Percentiles rank a stretch among this genome's conserved stretches.
Conservation (phyloP, 805 yeast genomes). For the Yueomyces sp. region DNA sequence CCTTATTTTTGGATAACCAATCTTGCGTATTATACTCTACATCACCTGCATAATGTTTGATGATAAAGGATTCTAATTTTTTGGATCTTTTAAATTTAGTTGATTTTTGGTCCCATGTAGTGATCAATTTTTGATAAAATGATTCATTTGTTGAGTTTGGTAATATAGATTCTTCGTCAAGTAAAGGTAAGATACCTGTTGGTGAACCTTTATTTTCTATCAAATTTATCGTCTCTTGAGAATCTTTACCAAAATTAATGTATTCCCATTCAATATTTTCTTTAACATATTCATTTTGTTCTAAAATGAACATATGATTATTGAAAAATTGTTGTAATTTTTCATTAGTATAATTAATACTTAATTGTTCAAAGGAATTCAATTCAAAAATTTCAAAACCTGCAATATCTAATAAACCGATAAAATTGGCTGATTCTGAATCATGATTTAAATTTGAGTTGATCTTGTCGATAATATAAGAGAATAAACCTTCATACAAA, state of each 20-base stretch:
- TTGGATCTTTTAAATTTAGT: constrained; percentile 60
- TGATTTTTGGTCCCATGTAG: constrained; percentile 43
- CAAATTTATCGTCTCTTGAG: constrained; percentile 87
- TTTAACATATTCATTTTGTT: constrained; percentile 85
- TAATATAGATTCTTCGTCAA: constrained; percentile 91
- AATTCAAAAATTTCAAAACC: constrained; percentile 93
- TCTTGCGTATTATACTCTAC: constrained; percentile 90
- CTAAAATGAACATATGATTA: constrained; percentile 94
- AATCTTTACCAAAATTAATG: constrained; percentile 87
- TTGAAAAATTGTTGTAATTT: constrained; percentile 95
- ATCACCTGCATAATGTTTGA: constrained; percentile 89
- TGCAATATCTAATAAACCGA: constrained; percentile 94
- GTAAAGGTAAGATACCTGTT: constrained; percentile 70
- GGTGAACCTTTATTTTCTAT: constrained; percentile 56
- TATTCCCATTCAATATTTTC: constrained; percentile 96
- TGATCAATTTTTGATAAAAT: constrained; percentile 65
- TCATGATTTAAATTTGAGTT: constrained; percentile 47
- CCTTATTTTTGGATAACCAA: constrained; percentile 91
- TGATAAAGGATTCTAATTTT: constrained; percentile 60
- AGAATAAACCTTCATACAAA: constrained; percentile 73
- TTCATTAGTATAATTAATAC: constrained; percentile 95
- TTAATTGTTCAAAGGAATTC: constrained; percentile 92
- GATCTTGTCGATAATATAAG: constrained; percentile 59
- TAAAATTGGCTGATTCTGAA: constrained; percentile 35
- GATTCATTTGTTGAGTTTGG: constrained; percentile 80